Evolutionary conservation across 2,329 filamentous ascomycete genomes (phyloP), one percentile per base, ranked within the genome.

Genomic region (Dryadomyces quercus-mongolicae): DNA sequence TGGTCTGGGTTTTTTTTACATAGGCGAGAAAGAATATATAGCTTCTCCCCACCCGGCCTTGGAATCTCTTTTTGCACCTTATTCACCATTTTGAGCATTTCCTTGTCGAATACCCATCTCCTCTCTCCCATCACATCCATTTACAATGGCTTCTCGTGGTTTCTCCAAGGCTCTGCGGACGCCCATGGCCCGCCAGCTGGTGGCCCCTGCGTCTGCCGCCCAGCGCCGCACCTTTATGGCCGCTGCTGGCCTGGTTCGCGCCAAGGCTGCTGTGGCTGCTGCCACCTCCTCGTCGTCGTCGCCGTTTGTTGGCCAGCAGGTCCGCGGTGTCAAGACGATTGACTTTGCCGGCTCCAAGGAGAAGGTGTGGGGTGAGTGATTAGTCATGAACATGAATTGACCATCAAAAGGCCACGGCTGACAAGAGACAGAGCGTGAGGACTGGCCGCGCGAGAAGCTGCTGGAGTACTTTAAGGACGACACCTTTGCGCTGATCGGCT

Each of bases 401-500:
- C n/a, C n/a, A n/a, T n/a, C n/a, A n/a, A n/a, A n/a, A n/a, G n/a
- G n/a, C n/a, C n/a, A n/a, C n/a, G n/a, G n/a, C 21, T 44, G 18
- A 49, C 16, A 3, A 6, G 10, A 16, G 3, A 48, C 65, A 93
- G 93, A 98, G 84, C 91, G 93, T 76, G 88, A 82, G 70, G 93
- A 98, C 79, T 98, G 93, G 93, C 93, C 93, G 63, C 84, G 86
- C 72, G 92, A 96, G 81, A 97, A 95, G 86, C 89, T 98, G 70
- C 78, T 93, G 71, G 89, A 97, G 62, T 98, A 92, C 85, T 98
- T 98, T 88, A 97, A 97, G 84, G 83, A 98, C 77, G 93, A 98
- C 75, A 97, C 92, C 64, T 88, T 98, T 66, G 93, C 93, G 69
- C 86, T 98, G 69, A 98, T 98, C 74, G 93, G 93, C 71, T 98